phyloP scores from a whole-genome alignment of 495 filamentous ascomycete genomes.

The Parachaetomium inaequale region DNA sequence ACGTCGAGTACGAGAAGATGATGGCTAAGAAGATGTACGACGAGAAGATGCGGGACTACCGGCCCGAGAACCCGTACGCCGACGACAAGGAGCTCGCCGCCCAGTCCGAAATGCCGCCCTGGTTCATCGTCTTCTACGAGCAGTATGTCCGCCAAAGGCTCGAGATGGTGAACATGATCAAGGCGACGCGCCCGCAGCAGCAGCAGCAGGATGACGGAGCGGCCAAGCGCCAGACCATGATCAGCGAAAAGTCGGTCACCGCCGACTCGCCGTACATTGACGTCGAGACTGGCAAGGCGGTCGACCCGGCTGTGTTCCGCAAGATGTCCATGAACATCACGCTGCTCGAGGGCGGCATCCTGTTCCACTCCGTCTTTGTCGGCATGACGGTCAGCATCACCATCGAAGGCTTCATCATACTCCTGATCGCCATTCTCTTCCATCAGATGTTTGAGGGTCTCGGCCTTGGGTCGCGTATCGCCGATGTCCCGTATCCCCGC shows the following conservation, averaged over 20 bases:
- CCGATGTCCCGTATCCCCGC: slow-evolving; percentile 49
- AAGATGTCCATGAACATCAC: slow-evolving; percentile 53
- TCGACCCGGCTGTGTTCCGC: slow-evolving; percentile 45
- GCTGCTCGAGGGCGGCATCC: slow-evolving; percentile 53
- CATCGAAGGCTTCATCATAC: slow-evolving; percentile 59
- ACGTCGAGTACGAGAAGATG: slow-evolving; percentile 40
- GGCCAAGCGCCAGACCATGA: slow-evolving; percentile 27
- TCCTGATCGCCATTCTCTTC: slow-evolving; percentile 66
- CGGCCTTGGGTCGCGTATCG: slow-evolving; percentile 61
- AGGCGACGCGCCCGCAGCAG: slow-evolving; percentile 16
- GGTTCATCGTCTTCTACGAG: slow-evolving; percentile 55
- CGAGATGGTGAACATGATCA: slow-evolving; percentile 48
- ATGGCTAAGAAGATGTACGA: slow-evolving; percentile 40
- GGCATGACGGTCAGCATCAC: slow-evolving; percentile 67
- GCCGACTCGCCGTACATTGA: slow-evolving; percentile 36
- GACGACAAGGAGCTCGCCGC: slow-evolving; percentile 29
- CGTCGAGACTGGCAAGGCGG: slow-evolving; percentile 39
- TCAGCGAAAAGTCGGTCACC: slow-evolving; percentile 5
- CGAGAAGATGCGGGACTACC: slow-evolving; percentile 24
- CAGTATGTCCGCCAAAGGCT: slow-evolving; percentile 51
- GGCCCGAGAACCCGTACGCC: slow-evolving; percentile 22
- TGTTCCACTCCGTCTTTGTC: slow-evolving; percentile 63
- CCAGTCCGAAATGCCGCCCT: slow-evolving; percentile 50
- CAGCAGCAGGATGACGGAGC: slow-evolving; percentile 7
- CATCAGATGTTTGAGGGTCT: slow-evolving; percentile 71